Base-by-base conservation (phyloP, 306 rosid species). In the Vigna angularis region DNA sequence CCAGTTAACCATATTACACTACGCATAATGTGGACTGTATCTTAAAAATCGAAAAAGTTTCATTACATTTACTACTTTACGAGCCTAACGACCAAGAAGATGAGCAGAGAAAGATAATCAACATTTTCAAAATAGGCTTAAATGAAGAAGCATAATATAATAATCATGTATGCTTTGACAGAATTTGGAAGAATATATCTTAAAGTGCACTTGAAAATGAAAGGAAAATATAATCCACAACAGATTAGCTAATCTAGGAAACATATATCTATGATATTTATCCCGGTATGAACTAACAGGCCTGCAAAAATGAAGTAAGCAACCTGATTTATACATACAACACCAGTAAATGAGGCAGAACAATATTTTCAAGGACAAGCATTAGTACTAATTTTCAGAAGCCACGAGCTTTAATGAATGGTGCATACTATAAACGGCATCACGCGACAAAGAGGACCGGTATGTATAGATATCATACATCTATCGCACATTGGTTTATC, bases 381-480 rank as follows among this genome's bases (percentile, higher is more conserved):
- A 74, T 56, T 83, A 79, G 87, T 76, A 81, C 42, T 72, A 71
- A 80, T 68, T 83, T 51, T 74, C 77, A 64, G 69, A 74, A 66
- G 84, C 80, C 82, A 83, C 61, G 87, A 73, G 83, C 85, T 80
- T 85, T 82, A 82, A 81, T 63, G 89, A 80, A 87, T 78, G 88
- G 86, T 77, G 87, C 87, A 85, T 74, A 77, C 89, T 89, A 87
- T 84, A 76, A 84, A 81, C 88, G 76, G 85, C 84, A 70, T 81
- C 73, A 77, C 61, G 85, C 58, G 89, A 84, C 80, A 78, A 75
- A 73, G 74, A 81, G 82, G 82, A 78, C 86, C 16, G 85, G 83
- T 77, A 63, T 78, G 77, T 72, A 83, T 83, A 44, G 84, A 87
- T 89, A 90, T 90, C 76, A 86, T 89, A 89, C 91, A 94, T 63